These are phyloP conservation scores for Phytophthora rubi DNA, from an alignment of 352 stramenopile genomes.

Conservation along the genomic window DNA sequence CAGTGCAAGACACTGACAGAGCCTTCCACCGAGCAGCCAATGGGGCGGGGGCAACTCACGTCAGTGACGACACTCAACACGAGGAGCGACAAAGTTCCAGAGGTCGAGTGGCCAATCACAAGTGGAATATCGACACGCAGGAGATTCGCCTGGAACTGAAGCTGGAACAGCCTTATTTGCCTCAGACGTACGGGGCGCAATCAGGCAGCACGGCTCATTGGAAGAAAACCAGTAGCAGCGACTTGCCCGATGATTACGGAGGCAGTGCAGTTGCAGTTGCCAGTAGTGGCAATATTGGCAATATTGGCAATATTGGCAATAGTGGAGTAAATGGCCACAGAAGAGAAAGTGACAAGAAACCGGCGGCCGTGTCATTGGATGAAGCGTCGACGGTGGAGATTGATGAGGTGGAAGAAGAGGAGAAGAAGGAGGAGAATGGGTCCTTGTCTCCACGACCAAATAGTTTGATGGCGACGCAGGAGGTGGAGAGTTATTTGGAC, in stretches of 20 bases:
- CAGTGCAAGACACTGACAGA: slow-evolving; percentile 41
- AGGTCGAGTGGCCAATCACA: slow-evolving; percentile 59
- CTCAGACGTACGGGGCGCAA: slow-evolving; percentile 31
- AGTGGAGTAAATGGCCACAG: neutral
- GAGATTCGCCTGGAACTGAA: slow-evolving; percentile 61
- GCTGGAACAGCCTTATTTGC: slow-evolving; percentile 38
- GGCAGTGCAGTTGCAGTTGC: slow-evolving; percentile 5
- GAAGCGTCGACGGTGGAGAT: slow-evolving; percentile 18
- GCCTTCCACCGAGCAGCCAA: slow-evolving; percentile 36
- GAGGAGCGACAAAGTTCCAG: slow-evolving; percentile 31
- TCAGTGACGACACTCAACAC: slow-evolving; percentile 5
- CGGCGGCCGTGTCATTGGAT: slow-evolving; percentile 15
- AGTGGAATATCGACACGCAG: slow-evolving; percentile 78
- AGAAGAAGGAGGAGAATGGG: slow-evolving; percentile 1
- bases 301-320: neutral
- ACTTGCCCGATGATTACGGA: slow-evolving; percentile 50
- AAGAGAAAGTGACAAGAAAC: slow-evolving; percentile 16
- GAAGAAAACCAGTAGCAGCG: slow-evolving; percentile 50
- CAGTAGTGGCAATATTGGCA: neutral
- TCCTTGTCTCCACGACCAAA: slow-evolving; percentile 13
- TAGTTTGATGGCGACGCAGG: slow-evolving; percentile 53
- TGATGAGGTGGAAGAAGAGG: slow-evolving; percentile 5
- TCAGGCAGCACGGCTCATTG: slow-evolving; percentile 17
- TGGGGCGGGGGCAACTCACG: neutral
- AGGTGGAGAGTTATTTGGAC: slow-evolving; percentile 59